phyloP scores from a whole-genome alignment of 2,329 filamentous ascomycete species.

The Camptophora hylomeconis region DNA sequence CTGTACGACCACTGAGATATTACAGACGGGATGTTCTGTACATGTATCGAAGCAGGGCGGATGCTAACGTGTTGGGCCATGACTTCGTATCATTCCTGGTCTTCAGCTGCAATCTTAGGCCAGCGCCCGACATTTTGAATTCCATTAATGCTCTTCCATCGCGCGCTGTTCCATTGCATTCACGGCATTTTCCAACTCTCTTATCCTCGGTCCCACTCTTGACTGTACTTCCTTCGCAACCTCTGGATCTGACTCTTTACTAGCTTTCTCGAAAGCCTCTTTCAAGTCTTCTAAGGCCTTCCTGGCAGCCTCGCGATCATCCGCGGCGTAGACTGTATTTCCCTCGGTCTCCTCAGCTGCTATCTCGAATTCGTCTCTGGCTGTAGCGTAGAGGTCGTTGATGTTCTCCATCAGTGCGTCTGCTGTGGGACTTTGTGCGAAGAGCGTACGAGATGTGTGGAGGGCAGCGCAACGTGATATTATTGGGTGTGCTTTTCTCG shows the following conservation, averaged over 20 bases:
- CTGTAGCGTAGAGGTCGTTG: conserved; percentile 18
- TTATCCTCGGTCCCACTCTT: conserved; percentile 37
- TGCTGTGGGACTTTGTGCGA: conserved; percentile 12
- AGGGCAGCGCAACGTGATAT: no score
- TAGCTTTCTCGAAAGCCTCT: conserved; percentile 30
- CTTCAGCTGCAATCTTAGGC: no score
- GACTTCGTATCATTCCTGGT: no score
- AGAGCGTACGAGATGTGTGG: conserved; percentile 4
- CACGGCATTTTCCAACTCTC: conserved; percentile 41
- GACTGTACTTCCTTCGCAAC: conserved; percentile 38
- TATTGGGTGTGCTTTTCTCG: not conserved
- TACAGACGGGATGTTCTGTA: no score
- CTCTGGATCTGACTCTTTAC: conserved; percentile 28
- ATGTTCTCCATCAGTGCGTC: conserved; percentile 17
- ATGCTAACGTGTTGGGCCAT: no score
- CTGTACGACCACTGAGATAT: no score
- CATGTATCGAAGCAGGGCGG: no score
- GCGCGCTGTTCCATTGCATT: conserved; percentile 38
- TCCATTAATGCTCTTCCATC: conserved; percentile 33
- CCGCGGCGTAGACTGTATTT: conserved; percentile 42
- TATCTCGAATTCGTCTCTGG: conserved; percentile 24
- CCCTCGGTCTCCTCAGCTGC: conserved; percentile 35
- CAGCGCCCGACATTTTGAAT: no score
- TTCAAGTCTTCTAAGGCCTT: conserved; percentile 39
- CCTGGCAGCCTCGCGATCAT: conserved; percentile 39